Evolutionary conservation across 495 filamentous ascomycete species (phyloP).

Genomic region (Podospora bellae-mahoneyi): DNA sequence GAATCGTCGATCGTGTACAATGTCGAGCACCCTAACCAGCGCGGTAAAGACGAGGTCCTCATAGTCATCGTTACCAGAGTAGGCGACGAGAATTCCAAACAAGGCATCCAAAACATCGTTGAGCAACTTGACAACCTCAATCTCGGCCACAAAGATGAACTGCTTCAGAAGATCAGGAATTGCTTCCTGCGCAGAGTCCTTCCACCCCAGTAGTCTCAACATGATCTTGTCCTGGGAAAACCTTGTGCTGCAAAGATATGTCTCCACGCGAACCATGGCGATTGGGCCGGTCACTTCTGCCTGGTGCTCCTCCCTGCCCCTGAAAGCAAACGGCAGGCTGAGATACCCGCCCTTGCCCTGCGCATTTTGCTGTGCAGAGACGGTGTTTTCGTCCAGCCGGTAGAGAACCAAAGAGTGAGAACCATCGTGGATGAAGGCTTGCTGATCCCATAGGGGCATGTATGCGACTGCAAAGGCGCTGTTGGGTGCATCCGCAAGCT

Average conservation of each 20-base stretch:
- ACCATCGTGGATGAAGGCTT: slow-evolving; percentile 88
- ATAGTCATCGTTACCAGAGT: slow-evolving; percentile 82
- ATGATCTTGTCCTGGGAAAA: slow-evolving; percentile 93
- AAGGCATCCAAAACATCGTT: slow-evolving; percentile 87
- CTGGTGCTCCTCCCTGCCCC: slow-evolving; percentile 59
- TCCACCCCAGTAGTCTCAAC: slow-evolving; percentile 82
- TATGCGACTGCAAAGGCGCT: slow-evolving; percentile 86
- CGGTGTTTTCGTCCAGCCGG: slow-evolving; percentile 82
- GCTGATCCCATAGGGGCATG: slow-evolving; percentile 90
- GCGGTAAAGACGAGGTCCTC: slow-evolving; percentile 92
- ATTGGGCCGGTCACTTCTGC: slow-evolving; percentile 74
- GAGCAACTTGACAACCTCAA: slow-evolving; percentile 92
- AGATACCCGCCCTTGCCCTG: slow-evolving; percentile 77
- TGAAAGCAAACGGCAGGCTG: slow-evolving; percentile 70
- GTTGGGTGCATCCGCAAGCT: slow-evolving; percentile 75
- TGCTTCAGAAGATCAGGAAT: slow-evolving; percentile 71
- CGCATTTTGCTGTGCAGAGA: slow-evolving; percentile 46
- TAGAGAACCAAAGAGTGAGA: slow-evolving; percentile 79
- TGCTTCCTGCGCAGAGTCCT: slow-evolving; percentile 64
- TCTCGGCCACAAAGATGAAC: slow-evolving; percentile 90
- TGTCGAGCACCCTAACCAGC: slow-evolving; percentile 83
- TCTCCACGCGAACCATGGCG: slow-evolving; percentile 73
- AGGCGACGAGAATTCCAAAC: slow-evolving; percentile 85
- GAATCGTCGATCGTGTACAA: slow-evolving; percentile 91
- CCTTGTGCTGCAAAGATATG: slow-evolving; percentile 89